Evolutionary conservation across 805 yeast genomes (phyloP), one percentile per base, ranked within the genome.

Genomic region (Suhomyces canberraensis): DNA sequence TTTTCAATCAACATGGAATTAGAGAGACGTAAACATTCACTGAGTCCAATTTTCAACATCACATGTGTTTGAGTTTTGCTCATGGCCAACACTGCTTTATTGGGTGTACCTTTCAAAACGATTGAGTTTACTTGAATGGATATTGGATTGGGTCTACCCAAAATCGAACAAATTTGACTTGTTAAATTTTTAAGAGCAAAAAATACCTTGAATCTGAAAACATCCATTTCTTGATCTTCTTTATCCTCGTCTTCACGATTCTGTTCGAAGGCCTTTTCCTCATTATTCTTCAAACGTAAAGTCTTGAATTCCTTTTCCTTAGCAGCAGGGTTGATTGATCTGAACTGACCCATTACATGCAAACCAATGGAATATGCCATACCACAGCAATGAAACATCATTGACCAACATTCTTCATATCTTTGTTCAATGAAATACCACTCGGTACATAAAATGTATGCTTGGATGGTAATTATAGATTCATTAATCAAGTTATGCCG

Each of bases 91-190:
- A 29, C 25, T 11, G 42, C 31, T 29, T 36, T 29, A 4, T 39
- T 29, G 17, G 45, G 35, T 6, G 52, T 38, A 19, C 57, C 43
- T 37, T 54, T 52, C 31, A 60, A 44, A 5, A 64, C 55, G 3
- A 48, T 42, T 14, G 56, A 54, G 39, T 58, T 58, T 9, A 65
- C 64, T 43, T 64, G 71, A 21, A 66, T 52, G 1, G 76, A 68
- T 8, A 75, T 74, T 1, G 80, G 80, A 42, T 73, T 75, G 3
- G 79, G 79, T 43, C 79, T 58, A 7, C 79, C 79, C 17, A 74
- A 55, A 11, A 73, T 69, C 0, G 78, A 70, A 46, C 79, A 73
- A 14, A 72, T 46, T 24, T 72, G 73, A 2, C 76, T 72, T n/a
- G 70, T 58, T 17, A 71, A 55, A 40, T 69, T 64, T 42, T 71